phyloP scores from a whole-genome alignment of 345 rosid genomes.

The Dipteronia sinensis region DNA sequence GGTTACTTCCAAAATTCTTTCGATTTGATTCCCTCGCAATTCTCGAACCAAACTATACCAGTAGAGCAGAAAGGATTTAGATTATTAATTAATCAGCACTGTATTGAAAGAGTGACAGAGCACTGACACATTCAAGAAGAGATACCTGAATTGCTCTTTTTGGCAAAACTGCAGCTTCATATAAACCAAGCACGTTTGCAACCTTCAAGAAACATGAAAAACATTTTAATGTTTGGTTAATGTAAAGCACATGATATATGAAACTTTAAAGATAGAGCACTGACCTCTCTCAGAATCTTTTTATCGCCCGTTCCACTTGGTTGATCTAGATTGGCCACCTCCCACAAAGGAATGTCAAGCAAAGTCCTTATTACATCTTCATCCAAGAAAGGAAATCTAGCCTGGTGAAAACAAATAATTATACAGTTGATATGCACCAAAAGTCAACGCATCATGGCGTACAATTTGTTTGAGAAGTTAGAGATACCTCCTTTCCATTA shows the following conservation, averaged over 20 bases:
- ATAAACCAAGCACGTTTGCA: slow-evolving; percentile 75
- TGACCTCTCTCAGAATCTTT: slow-evolving; percentile 88
- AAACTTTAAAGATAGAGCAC: slow-evolving; percentile 20
- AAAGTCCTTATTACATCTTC: slow-evolving; percentile 86
- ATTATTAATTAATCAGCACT: not conserved
- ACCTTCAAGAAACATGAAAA: slow-evolving; percentile 50
- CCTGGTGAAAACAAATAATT: slow-evolving; percentile 42
- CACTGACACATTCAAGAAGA: not conserved
- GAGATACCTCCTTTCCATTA: slow-evolving; percentile 82
- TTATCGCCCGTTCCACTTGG: slow-evolving; percentile 97
- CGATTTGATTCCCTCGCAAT: slow-evolving; percentile 90
- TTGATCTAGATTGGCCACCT: slow-evolving; percentile 76
- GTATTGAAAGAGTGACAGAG: not conserved
- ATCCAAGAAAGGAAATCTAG: slow-evolving; percentile 92
- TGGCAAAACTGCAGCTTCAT: slow-evolving; percentile 73
- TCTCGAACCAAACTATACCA: slow-evolving; percentile 83
- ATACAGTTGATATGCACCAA: not conserved
- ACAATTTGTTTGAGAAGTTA: not conserved
- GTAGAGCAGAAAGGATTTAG: not conserved
- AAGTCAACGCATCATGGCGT: not conserved
- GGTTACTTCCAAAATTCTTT: slow-evolving; percentile 88
- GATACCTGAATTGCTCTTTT: slow-evolving; percentile 94
- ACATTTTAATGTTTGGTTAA: not conserved
- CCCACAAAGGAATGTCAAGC: slow-evolving; percentile 86
- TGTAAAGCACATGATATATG: not conserved